A percentile compares a stretch with the other conserved stretches of the same genome.
Conservation (phyloP, 169 alveolate species). For the Plasmodium adleri region DNA sequence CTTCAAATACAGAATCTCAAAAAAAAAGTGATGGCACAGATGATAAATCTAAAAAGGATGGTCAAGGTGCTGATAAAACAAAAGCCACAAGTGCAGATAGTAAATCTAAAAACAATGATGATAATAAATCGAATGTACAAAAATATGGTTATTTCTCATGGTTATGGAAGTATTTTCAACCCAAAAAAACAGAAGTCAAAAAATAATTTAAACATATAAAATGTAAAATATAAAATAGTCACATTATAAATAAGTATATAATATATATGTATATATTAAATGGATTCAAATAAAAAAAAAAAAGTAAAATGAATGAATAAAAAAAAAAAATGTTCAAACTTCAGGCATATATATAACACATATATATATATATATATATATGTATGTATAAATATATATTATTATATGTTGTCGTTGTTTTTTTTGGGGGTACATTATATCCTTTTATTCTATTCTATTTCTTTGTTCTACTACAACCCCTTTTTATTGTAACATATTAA, state of each 20-base stretch:
- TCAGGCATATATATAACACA: slow-evolving; percentile 6
- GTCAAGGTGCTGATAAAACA: neutral
- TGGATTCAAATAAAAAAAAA: no score
- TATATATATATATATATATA: slow-evolving; percentile 13
- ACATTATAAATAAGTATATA: no score
- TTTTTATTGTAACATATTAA: no score
- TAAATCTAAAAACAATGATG: slow-evolving; percentile 30
- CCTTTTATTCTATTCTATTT: neutral
- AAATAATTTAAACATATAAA: no score
- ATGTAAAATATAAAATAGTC: no score
- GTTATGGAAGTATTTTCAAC: slow-evolving; percentile 60
- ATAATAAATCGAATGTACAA: slow-evolving; percentile 11
- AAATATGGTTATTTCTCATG: slow-evolving; percentile 43
- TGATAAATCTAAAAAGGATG: slow-evolving; percentile 24
- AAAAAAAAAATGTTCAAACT: slow-evolving; percentile 12
- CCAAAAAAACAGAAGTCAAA: neutral
- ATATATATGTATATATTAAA: no score
- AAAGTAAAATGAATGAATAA: no score
- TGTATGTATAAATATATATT: slow-evolving; percentile 9
- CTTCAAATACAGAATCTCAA: slow-evolving; percentile 22
- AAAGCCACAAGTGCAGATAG: neutral
- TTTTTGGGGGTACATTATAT: neutral
- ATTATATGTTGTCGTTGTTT: neutral
- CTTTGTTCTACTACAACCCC: no score
- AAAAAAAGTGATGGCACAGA: slow-evolving; percentile 26